Evolutionary conservation across 139 green algal genomes (phyloP).

Genomic region (Marvania coccoides): DNA sequence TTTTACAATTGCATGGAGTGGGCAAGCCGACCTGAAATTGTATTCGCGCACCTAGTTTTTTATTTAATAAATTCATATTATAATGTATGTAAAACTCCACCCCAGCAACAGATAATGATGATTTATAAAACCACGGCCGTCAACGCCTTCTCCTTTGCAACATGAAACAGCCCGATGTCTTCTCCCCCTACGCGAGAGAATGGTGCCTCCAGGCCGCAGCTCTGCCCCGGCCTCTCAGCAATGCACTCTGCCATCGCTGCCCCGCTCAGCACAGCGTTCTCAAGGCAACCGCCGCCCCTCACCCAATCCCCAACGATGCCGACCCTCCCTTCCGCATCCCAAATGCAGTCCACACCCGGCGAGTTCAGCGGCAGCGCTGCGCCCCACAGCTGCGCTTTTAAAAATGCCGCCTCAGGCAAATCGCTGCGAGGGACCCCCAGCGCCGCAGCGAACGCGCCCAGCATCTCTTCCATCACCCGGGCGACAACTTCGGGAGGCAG

Average conservation of each 20-base stretch:
- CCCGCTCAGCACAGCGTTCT: constrained; percentile 61
- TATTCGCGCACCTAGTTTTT: too few species aligned
- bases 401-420: constrained; percentile 14
- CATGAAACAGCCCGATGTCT: constrained; percentile 41
- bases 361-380: constrained; percentile 66
- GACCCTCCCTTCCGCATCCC: constrained; percentile 44
- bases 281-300: constrained; percentile 34
- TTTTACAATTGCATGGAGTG: too few species aligned
- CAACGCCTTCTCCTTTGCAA: too few species aligned
- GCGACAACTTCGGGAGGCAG: constrained; percentile 42
- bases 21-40: too few species aligned
- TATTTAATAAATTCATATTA: too few species aligned
- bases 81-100: too few species aligned
- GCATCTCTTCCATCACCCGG: constrained; percentile 43
- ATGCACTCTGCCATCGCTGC: constrained; percentile 44
- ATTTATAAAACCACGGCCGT: too few species aligned
- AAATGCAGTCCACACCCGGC: constrained; percentile 45
- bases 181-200: constrained; percentile 13
- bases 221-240: constrained; percentile 4
- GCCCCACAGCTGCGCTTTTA: constrained; percentile 54
- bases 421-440: constrained; percentile 7
- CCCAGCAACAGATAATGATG: too few species aligned
- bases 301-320: constrained; percentile 74
- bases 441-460: constrained; percentile 25
- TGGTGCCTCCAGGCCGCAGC: constrained; percentile 10